phyloP scores from a whole-genome alignment of 2,329 filamentous ascomycete genomes.

The Ceratocystis alfenasii region DNA sequence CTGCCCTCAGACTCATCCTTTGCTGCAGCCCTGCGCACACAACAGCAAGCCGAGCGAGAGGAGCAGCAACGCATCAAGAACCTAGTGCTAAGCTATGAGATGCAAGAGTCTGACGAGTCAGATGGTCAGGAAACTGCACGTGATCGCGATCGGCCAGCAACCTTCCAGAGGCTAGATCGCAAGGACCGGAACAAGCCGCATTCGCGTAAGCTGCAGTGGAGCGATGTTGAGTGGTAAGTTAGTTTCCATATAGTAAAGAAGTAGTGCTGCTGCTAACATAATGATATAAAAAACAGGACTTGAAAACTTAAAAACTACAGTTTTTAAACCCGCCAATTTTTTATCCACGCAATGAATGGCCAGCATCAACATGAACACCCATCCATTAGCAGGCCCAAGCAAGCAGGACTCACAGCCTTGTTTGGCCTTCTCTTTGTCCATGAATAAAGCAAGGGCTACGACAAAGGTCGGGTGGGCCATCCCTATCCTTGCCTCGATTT shows the following conservation, averaged over 20 bases:
- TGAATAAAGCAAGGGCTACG: too few relatives aligned
- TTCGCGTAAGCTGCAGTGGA: slow-evolving; percentile 80
- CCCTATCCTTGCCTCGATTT: too few relatives aligned
- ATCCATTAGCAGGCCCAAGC: too few relatives aligned
- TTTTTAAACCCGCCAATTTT: too few relatives aligned
- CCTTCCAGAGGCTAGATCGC: slow-evolving; percentile 40
- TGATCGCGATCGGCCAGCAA: slow-evolving; percentile 37
- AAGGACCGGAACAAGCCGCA: slow-evolving; percentile 65
- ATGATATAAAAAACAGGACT: not conserved
- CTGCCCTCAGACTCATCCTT: slow-evolving; percentile 85
- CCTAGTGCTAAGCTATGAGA: slow-evolving; percentile 89
- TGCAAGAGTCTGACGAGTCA: slow-evolving; percentile 67
- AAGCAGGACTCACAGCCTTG: too few relatives aligned
- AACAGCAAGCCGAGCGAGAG: slow-evolving; percentile 87
- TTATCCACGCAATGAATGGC: too few relatives aligned
- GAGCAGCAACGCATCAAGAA: slow-evolving; percentile 99
- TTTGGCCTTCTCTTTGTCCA: too few relatives aligned
- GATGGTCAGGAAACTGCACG: slow-evolving; percentile 41
- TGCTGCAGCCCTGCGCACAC: slow-evolving; percentile 87
- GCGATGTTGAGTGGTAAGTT: slow-evolving; percentile 95
- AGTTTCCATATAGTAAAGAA: too few relatives aligned
- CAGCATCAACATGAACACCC: too few relatives aligned
- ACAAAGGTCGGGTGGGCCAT: too few relatives aligned
- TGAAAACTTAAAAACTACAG: not conserved
- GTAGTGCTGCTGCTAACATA: not conserved